A percentile compares a stretch with the other conserved stretches of the same genome.
Evolutionary conservation across 768 basidiomycete genomes (phyloP).

Genomic region (Mycena pura): DNA sequence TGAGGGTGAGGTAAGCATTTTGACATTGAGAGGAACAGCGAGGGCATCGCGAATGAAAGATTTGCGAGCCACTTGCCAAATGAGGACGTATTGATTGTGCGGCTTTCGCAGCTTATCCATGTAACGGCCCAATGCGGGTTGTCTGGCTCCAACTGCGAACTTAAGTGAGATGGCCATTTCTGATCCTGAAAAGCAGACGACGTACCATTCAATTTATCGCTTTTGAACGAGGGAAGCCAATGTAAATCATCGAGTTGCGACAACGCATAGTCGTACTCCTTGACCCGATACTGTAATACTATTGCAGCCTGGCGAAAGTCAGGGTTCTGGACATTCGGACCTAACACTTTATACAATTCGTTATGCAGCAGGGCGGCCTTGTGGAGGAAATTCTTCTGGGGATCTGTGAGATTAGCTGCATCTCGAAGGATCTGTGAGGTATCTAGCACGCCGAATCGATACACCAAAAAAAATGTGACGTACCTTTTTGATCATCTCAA

Average conservation of each 20-base stretch:
- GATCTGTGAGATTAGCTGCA: too few relatives aligned
- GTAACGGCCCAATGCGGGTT: not conserved
- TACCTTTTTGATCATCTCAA: not conserved
- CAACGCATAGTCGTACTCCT: not conserved
- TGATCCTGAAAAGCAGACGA: too few relatives aligned
- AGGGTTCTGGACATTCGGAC: not conserved
- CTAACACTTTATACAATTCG: not conserved
- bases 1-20: not conserved
- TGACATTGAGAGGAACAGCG: not conserved
- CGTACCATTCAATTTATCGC: not conserved
- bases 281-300: not conserved
- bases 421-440: too few relatives aligned
- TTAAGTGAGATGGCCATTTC: too few relatives aligned
- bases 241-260: too few relatives aligned
- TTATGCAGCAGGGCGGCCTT: not conserved
- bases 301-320: not conserved
- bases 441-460: too few relatives aligned
- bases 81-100: not conserved
- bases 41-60: too few relatives aligned
- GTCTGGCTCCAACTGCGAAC: not conserved
- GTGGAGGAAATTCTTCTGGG: too few relatives aligned
- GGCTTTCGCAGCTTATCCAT: too few relatives aligned
- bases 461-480: not conserved
- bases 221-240: not conserved
- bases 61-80: not conserved